phyloP scores from a whole-genome alignment of 176 grass and related monocot genomes.

The barley (Hordeum vulgare) region MorexV3_pseudomolecules_assembly NC_058524.1:574170800-574171299 shows the following conservation, averaged over 20 bases:
- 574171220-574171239: not conserved
- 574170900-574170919: conserved; percentile 36
- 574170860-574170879: conserved; percentile 22
- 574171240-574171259: not conserved
- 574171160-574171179: conserved; percentile 36
- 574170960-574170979: conserved; percentile 59
- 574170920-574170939: conserved; percentile 52
- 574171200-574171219: not conserved
- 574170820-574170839: conserved; percentile 46
- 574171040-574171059: conserved; percentile 25
- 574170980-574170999: conserved; percentile 59
- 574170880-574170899: conserved; percentile 19
- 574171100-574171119: conserved; percentile 57
- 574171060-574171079: conserved; percentile 51
- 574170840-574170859: conserved; percentile 53
- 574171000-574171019: conserved; percentile 27
- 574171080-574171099: conserved; percentile 26
- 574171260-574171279: not conserved
- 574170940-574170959: conserved; percentile 27
- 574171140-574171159: conserved; percentile 48
- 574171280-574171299: not conserved
- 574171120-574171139: conserved; percentile 38
- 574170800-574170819: conserved; percentile 55
- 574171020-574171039: conserved; percentile 35
- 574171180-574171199: conserved; percentile 21